Evolutionary conservation across 2,329 filamentous ascomycete species (phyloP), one percentile per base, ranked within the genome.

Genomic region (Epicoccum nigrum): DNA sequence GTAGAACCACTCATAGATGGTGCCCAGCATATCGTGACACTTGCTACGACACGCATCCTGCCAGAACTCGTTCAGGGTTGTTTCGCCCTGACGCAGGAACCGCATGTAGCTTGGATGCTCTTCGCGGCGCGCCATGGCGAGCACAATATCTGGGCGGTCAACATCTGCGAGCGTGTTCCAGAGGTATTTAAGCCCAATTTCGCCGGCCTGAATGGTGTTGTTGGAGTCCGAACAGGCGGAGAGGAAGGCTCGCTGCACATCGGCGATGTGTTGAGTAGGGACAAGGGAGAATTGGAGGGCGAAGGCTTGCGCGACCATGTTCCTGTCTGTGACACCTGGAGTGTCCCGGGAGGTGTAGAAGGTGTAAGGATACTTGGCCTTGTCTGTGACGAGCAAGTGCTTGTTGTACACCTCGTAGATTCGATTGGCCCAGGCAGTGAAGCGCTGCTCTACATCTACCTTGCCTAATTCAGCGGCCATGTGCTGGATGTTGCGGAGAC

Each of bases 1-100:
- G 38, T 79, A 80, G 44, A 78, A 77, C 77, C 77, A 79, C 55
- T 79, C 77, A 34, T 79, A 78, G 25, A 79, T 77, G 0, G 75
- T 78, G 0, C 77, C 77, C 6, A 79, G 66, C 76, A 80, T 78
- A 55, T 79, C 77, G 55, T 80, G 77, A 38, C 77, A 77, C 56
- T 78, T 78, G 13, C 68, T 73, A 16, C 75, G 65, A 59, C 75
- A 77, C 7, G 70, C 70, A 37, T 77, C 73, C 55, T 77, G 74
- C 75, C 74, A 78, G 42, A 78, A 78, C 54, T 77, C 76, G 9
- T 73, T 63, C 2, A 77, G 60, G 0, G 71, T 77, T 2, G 76
- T 77, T 54, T 79, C 77, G 0, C 77, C 77, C 2, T 72, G 67
- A 1, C 76, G 65, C 1, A 80, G 55, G 56, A 80, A 79, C 0